Base-by-base conservation (phyloP, 345 rosid genomes). In the Cochlearia excelsa region DNA sequence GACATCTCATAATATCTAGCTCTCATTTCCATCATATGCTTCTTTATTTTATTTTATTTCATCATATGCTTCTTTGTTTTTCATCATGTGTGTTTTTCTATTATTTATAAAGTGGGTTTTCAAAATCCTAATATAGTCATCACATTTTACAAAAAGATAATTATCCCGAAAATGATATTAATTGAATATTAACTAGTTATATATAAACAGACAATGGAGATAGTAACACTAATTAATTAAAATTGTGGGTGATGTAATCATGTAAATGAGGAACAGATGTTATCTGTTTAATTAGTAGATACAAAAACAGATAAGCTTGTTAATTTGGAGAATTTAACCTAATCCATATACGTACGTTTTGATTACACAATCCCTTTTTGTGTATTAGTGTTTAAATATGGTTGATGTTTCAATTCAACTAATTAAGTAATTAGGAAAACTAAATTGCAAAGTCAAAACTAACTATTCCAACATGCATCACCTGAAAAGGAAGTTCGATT, bases 391-490 rank as follows among this genome's bases (percentile, higher is more conserved):
- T 61, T 54, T 41, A 57, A 9, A 9, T 34, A 47, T 33, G 30
- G 62, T 54, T 47, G 45, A 54, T 61, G 62, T 61, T 28, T 68
- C 45, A 46, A 23, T 60, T 39, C 39, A 33, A 37, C 54, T 33
- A 9, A 28, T 6, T 54, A 46, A 9, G 47, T 30, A 26, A 33
- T 33, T 33, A 33, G 43, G 46, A 41, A 26, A 42, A 11, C 16
- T 45, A 61, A 9, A 41, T 31, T 46, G 30, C 62, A 61, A 61
- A 69, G 73, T 54, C 73, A 69, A 54, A 48, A 69, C 68, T 54
- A 54, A 61, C 73, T 48, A 55, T 54, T 23, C 46, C 57, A 48
- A 48, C 57, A 54, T 69, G 68, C 57, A 69, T 69, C 62, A 69
- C 56, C 46, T 61, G 73, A 69, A 47, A 54, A 23, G 39, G 67